Evolutionary conservation across 2,329 filamentous ascomycete genomes (phyloP).

Genomic region (Xylaria sp.): DNA sequence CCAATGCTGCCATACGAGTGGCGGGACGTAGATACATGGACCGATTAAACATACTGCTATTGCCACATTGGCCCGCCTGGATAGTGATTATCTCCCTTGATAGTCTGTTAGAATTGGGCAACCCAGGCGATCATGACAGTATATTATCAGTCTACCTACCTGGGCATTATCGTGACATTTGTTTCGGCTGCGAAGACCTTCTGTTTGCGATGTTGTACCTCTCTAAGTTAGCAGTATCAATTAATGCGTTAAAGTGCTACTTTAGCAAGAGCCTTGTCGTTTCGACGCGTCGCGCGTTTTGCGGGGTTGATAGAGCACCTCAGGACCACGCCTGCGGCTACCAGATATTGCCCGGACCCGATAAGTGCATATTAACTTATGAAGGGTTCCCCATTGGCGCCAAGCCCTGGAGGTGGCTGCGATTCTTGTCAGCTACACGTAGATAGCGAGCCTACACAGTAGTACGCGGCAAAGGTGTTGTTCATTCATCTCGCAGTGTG

Average conservation of each 20-base stretch:
- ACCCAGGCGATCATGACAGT: neutral
- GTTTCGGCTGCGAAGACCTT: neutral
- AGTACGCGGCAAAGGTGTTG: too few species aligned
- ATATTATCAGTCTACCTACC: conserved; percentile 16
- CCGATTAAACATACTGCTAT: conserved; percentile 78
- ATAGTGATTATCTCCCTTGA: conserved; percentile 97
- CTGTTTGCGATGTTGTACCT: neutral
- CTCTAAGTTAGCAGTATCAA: neutral
- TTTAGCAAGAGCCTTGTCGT: neutral
- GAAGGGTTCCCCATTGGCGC: too few species aligned
- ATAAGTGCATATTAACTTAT: too few species aligned
- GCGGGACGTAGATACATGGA: conserved; percentile 23
- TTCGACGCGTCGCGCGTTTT: conserved; percentile 16
- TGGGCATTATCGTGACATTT: conserved; percentile 30
- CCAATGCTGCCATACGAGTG: conserved; percentile 11
- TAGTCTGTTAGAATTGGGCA: conserved; percentile 5
- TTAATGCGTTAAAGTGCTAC: neutral
- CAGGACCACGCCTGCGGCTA: too few species aligned
- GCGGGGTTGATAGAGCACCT: neutral
- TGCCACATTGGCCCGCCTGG: conserved; percentile 98
- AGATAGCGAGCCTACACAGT: too few species aligned
- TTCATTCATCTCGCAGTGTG: too few species aligned
- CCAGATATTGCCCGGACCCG: too few species aligned
- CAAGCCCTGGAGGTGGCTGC: too few species aligned
- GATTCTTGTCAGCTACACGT: too few species aligned